These are phyloP conservation scores for Hortiboletus campestris DNA, from an alignment of 768 basidiomycete genomes.

Conservation along the genomic window DNA sequence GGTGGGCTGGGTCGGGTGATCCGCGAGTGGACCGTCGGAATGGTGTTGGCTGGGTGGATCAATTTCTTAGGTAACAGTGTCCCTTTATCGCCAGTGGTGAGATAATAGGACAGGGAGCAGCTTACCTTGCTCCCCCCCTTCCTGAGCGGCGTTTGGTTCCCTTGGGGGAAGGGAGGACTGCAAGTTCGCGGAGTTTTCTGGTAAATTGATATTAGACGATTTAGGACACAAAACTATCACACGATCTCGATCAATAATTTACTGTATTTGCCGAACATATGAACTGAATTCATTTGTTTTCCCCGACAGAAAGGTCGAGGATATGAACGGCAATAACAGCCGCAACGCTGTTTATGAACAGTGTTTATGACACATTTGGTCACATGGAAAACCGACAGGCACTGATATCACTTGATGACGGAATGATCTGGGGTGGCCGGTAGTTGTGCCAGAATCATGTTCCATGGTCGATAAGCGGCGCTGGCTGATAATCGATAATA, in stretches of 20 bases:
- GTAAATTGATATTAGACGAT: background rate
- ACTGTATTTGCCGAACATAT: background rate
- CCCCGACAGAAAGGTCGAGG: background rate
- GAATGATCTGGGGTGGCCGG: background rate
- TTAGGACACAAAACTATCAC: background rate
- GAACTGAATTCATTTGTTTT: background rate
- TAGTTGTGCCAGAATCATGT: background rate
- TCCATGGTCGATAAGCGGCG: background rate
- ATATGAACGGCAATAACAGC: background rate
- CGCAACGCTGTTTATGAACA: background rate
- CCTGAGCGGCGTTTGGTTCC: background rate
- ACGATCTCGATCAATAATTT: constrained; percentile 1
- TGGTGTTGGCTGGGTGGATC: background rate
- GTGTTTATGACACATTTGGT: background rate
- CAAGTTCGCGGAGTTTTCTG: constrained; percentile 3
- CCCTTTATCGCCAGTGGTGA: background rate
- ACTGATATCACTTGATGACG: background rate
- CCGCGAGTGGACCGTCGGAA: background rate
- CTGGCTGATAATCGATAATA: background rate
- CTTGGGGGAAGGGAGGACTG: background rate
- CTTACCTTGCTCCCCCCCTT: background rate
- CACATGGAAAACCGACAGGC: background rate
- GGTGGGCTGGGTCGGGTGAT: background rate
- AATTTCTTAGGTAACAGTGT: background rate
- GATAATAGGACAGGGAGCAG: background rate